A percentile compares a stretch with the other conserved stretches of the same genome.
phyloP scores from a whole-genome alignment of 2,329 filamentous ascomycete genomes.

The Paraphaeosphaeria sporulosa region DNA sequence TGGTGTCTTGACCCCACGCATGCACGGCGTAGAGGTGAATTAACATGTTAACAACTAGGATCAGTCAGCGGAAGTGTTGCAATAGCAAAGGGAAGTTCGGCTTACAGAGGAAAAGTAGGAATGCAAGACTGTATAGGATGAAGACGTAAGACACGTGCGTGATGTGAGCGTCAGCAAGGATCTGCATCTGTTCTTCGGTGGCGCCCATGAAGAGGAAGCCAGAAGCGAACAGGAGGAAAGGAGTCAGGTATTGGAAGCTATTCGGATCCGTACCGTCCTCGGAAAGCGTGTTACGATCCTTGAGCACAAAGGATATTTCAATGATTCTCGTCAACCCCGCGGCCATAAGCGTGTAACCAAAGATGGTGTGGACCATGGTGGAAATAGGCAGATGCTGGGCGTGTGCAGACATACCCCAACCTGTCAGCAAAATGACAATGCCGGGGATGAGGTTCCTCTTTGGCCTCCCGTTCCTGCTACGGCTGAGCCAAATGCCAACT shows the following conservation, averaged over 20 bases:
- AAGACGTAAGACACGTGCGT: slow-evolving; percentile 92
- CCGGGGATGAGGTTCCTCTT: slow-evolving; percentile 93
- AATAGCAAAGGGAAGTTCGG: slow-evolving; percentile 11
- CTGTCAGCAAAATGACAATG: slow-evolving; percentile 89
- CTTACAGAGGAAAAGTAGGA: slow-evolving; percentile 85
- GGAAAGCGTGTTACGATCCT: slow-evolving; percentile 71
- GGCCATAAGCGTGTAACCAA: slow-evolving; percentile 95
- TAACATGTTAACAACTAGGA: slow-evolving; percentile 79
- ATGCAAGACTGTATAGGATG: slow-evolving; percentile 88
- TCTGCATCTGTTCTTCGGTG: slow-evolving; percentile 91
- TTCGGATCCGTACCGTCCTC: slow-evolving; percentile 74
- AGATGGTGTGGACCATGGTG: slow-evolving; percentile 85
- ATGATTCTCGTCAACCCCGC: slow-evolving; percentile 85
- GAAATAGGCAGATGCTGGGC: slow-evolving; percentile 85
- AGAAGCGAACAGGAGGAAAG: slow-evolving; percentile 83
- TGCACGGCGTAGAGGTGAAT: slow-evolving; percentile 81
- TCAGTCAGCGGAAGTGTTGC: slow-evolving; percentile 20
- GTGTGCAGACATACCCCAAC: slow-evolving; percentile 94
- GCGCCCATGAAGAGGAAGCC: slow-evolving; percentile 98
- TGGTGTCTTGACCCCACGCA: slow-evolving; percentile 53
- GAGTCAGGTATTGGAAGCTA: slow-evolving; percentile 75
- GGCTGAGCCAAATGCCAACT: slow-evolving; percentile 89
- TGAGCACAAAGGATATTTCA: slow-evolving; percentile 87
- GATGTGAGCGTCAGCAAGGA: slow-evolving; percentile 76
- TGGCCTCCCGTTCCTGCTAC: slow-evolving; percentile 80